A percentile compares a stretch with the other conserved stretches of the same genome.
phyloP scores from a whole-genome alignment of 257 asterid genomes.

The Jacaranda copaia region DNA sequence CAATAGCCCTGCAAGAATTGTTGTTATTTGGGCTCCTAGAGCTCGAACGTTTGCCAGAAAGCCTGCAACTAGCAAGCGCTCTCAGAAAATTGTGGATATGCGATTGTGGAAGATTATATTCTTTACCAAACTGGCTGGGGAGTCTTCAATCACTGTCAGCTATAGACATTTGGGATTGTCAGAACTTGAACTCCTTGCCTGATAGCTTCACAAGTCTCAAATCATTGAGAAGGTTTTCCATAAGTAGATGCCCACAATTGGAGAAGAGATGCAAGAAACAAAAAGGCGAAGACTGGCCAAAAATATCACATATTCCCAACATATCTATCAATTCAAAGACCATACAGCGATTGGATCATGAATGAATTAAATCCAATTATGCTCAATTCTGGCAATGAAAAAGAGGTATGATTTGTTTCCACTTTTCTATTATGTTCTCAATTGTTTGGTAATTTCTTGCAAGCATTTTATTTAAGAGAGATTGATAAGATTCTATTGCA shows the following conservation, averaged over 20 bases:
- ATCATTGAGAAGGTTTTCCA: background rate
- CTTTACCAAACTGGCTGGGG: too few species aligned
- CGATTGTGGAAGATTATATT: background rate
- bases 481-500: too few species aligned
- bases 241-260: background rate
- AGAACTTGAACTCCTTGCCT: conserved; percentile 21
- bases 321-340: background rate
- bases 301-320: conserved; percentile 10
- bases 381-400: too few species aligned
- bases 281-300: conserved; percentile 29
- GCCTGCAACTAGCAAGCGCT: conserved; percentile 18
- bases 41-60: conserved; percentile 27
- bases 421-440: too few species aligned
- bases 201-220: conserved; percentile 8
- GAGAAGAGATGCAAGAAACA: conserved; percentile 27
- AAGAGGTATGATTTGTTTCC: too few species aligned
- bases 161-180: too few species aligned
- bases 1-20: background rate
- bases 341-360: background rate
- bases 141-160: too few species aligned
- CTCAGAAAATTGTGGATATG: background rate
- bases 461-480: too few species aligned
- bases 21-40: background rate
- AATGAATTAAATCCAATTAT: too few species aligned
- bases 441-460: too few species aligned